Evolutionary conservation across 495 filamentous ascomycete species (phyloP).

Genomic region (Penicillium turbatum): DNA sequence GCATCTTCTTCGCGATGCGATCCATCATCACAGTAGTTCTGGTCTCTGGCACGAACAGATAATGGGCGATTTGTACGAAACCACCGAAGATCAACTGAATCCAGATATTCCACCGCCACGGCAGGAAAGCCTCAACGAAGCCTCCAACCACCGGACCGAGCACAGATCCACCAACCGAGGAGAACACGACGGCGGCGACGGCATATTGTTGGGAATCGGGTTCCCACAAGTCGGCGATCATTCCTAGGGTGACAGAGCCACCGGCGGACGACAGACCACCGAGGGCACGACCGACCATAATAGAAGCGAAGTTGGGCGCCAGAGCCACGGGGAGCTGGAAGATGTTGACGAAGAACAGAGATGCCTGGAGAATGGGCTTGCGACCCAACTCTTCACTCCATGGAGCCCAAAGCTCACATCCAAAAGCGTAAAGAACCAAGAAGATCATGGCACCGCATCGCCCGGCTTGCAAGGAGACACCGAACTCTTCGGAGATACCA

Average conservation of each 20-base stretch:
- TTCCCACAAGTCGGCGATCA: slow-evolving; percentile 61
- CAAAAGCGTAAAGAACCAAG: slow-evolving; percentile 59
- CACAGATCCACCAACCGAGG: slow-evolving; percentile 58
- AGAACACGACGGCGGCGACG: slow-evolving; percentile 59
- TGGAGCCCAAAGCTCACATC: slow-evolving; percentile 63
- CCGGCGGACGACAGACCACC: slow-evolving; percentile 59
- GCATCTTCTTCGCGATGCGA: slow-evolving; percentile 51
- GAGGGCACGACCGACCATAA: slow-evolving; percentile 53
- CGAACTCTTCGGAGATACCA: slow-evolving; percentile 47
- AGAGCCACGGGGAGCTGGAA: slow-evolving; percentile 54
- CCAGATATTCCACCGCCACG: slow-evolving; percentile 56
- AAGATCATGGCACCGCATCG: slow-evolving; percentile 55
- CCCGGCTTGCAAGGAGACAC: slow-evolving; percentile 48
- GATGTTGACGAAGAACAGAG: slow-evolving; percentile 55
- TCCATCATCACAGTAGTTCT: slow-evolving; percentile 59
- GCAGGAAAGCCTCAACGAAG: slow-evolving; percentile 49
- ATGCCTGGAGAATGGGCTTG: slow-evolving; percentile 51
- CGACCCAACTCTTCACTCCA: slow-evolving; percentile 63
- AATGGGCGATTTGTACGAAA: slow-evolving; percentile 50
- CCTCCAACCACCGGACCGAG: slow-evolving; percentile 60
- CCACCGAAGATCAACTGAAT: slow-evolving; percentile 57
- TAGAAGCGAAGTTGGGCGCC: slow-evolving; percentile 49
- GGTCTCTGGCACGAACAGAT: slow-evolving; percentile 55
- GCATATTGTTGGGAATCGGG: slow-evolving; percentile 58
- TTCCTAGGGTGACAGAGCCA: slow-evolving; percentile 59